phyloP scores from a whole-genome alignment of 2,329 filamentous ascomycete genomes.

The Neofusicoccum cordaticola region DNA sequence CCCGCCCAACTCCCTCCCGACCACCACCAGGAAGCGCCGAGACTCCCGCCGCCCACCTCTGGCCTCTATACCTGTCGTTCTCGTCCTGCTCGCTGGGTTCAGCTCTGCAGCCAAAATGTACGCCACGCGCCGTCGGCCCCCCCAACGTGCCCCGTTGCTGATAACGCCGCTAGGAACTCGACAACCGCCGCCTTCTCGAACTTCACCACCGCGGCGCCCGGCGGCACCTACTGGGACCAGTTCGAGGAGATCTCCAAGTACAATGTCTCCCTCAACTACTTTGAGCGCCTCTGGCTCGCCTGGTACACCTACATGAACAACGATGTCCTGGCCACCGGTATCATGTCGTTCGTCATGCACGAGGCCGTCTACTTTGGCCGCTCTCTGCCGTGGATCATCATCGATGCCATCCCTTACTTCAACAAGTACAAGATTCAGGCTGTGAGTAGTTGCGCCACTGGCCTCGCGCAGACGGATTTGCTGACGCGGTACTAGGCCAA shows the following conservation, averaged over 20 bases:
- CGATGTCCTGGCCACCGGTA: conserved; percentile 90
- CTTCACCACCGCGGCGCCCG: conserved; percentile 30
- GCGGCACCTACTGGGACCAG: conserved; percentile 63
- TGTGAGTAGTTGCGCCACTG: conserved; percentile 48
- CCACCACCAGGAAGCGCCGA: conserved; percentile 5
- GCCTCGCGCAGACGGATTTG: neutral
- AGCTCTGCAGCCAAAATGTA: neutral
- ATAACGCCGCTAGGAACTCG: conserved; percentile 31
- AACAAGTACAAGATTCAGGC: conserved; percentile 93
- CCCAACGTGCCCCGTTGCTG: neutral
- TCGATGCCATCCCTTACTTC: conserved; percentile 84
- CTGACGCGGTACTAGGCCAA: conserved; percentile 56
- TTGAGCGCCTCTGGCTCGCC: conserved; percentile 87
- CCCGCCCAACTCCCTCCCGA: neutral
- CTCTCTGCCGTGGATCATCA: conserved; percentile 85
- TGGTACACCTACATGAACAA: conserved; percentile 99
- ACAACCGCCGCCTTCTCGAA: conserved; percentile 30
- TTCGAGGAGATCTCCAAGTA: conserved; percentile 64
- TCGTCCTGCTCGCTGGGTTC: neutral
- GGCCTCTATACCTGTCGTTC: neutral
- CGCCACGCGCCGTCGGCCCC: too few species aligned
- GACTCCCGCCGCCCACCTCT: neutral
- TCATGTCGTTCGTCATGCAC: conserved; percentile 96
- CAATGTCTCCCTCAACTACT: conserved; percentile 82
- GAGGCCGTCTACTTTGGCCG: conserved; percentile 93